A percentile compares a stretch with the other conserved stretches of the same genome.
phyloP scores from a whole-genome alignment of 257 asterid species.

The Jaltomata sinuosa region DNA sequence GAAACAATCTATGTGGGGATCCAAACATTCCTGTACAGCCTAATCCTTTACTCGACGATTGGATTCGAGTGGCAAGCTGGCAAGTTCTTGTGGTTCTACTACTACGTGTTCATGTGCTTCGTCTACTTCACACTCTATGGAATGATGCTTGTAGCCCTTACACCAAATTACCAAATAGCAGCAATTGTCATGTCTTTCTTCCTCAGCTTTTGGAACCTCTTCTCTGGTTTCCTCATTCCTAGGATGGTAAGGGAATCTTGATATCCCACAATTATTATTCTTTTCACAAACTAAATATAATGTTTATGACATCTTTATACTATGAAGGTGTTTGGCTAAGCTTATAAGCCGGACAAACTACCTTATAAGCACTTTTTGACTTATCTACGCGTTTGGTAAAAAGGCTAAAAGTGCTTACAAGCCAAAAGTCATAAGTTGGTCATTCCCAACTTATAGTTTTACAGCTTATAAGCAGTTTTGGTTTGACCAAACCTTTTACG shows the following conservation, averaged over 20 bases:
- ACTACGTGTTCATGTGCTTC: conserved; percentile 26
- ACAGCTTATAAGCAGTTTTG: too few relatives aligned
- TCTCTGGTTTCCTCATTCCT: conserved; percentile 64
- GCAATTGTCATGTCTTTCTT: conserved; percentile 61
- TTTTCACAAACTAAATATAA: not conserved
- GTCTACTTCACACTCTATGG: conserved; percentile 31
- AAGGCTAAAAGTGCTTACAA: not conserved
- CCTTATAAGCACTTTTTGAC: not conserved
- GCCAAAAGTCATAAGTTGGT: not conserved
- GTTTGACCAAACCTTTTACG: not conserved
- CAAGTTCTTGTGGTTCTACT: conserved; percentile 49
- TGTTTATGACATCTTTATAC: not conserved
- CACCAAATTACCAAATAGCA: conserved; percentile 62
- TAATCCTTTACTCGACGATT: conserved; percentile 24
- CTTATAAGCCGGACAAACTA: too few relatives aligned
- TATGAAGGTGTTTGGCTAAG: not conserved
- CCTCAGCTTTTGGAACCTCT: conserved; percentile 69
- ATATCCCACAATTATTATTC: not conserved
- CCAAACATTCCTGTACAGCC: conserved; percentile 26
- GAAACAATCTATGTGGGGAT: conserved; percentile 43
- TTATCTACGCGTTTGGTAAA: not conserved
- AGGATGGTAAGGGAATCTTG: conserved; percentile 33
- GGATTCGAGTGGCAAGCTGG: conserved; percentile 32
- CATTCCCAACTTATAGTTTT: not conserved
- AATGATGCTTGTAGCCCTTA: conserved; percentile 53